Base-by-base conservation (phyloP, 805 yeast genomes). In the Kluyveromyces lactis region DNA sequence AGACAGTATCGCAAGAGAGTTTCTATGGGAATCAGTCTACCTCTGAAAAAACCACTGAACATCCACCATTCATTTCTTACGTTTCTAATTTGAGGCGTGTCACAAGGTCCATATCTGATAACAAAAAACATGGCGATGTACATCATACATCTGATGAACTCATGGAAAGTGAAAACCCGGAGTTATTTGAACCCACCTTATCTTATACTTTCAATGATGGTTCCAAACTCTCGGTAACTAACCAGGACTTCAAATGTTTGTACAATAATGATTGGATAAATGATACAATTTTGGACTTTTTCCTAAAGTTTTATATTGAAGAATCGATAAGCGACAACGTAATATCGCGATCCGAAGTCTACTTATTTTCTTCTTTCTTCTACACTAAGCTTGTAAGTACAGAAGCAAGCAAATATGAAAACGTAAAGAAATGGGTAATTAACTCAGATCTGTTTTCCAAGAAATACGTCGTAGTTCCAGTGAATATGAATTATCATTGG, bases 401-500 rank as follows among this genome's bases (percentile, higher is more conserved):
- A 42, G 40, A 53, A 3, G 38, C 56, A 52, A 43, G 55, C 41
- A 73, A 73, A 49, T 86, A 81, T 57, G 65, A 63, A 0, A 79
- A 79, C 48, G 81, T 86, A 12, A 75, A 73, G 47, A 70, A 81
- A 34, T 92, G 97, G 97, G 74, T 92, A 9, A 67, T 72, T 32
- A 81, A 81, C 47, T 61, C 82, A 7, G 81, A 86, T 45, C 57
- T 80, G 2, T 70, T 77, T 58, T 66, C 64, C 15, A 79, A 71
- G 51, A 71, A 75, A 33, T 76, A 71, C 50, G 64, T 86, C 2
- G 70, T 89, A 2, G 68, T 90, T 9, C 98, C 98, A 0, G 79
- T 92, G 7, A 85, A 86, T 58, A 84, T 80, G 45, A 72, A 71
- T 30, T 66, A 74, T 29, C 98, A 92, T 62, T 92, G 98, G 98